Conservation (phyloP, 495 filamentous ascomycete species). For the Neurospora sp. region DNA sequence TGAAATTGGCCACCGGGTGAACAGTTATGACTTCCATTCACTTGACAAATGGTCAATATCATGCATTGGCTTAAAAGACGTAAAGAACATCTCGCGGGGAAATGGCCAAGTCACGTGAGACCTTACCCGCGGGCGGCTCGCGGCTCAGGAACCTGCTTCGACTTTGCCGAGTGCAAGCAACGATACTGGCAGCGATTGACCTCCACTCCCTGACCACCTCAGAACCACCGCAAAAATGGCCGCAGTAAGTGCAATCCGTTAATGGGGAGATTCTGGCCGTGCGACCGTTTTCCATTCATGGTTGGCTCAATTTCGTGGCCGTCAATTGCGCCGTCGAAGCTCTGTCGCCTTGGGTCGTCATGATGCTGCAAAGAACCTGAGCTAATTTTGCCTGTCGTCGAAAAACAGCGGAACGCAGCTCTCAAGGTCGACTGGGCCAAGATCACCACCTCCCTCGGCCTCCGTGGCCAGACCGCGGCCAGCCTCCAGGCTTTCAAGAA, state of each 20-base stretch:
- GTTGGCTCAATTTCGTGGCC: not conserved
- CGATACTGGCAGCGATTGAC: slow-evolving; percentile 29
- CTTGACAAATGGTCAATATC: not conserved
- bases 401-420: slow-evolving; percentile 83
- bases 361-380: slow-evolving; percentile 20
- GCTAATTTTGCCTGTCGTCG: slow-evolving; percentile 35
- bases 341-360: not conserved
- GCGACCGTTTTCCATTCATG: not conserved
- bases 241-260: slow-evolving; percentile 56
- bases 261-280: slow-evolving; percentile 7
- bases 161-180: slow-evolving; percentile 20
- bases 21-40: not conserved
- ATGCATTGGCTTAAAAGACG: not conserved
- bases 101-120: too few relatives aligned
- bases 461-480: slow-evolving; percentile 84
- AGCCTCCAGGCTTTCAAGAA: slow-evolving; percentile 96
- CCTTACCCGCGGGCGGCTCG: too few relatives aligned
- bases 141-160: slow-evolving; percentile 7
- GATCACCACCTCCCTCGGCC: slow-evolving; percentile 81
- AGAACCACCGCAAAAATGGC: slow-evolving; percentile 66
- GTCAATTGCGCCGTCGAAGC: slow-evolving; percentile 3
- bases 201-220: slow-evolving; percentile 33
- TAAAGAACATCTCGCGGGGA: too few relatives aligned
- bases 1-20: not conserved
- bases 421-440: slow-evolving; percentile 98